Evolutionary conservation across 768 basidiomycete species (phyloP).

Genomic region (Termitomyces sp.): DNA sequence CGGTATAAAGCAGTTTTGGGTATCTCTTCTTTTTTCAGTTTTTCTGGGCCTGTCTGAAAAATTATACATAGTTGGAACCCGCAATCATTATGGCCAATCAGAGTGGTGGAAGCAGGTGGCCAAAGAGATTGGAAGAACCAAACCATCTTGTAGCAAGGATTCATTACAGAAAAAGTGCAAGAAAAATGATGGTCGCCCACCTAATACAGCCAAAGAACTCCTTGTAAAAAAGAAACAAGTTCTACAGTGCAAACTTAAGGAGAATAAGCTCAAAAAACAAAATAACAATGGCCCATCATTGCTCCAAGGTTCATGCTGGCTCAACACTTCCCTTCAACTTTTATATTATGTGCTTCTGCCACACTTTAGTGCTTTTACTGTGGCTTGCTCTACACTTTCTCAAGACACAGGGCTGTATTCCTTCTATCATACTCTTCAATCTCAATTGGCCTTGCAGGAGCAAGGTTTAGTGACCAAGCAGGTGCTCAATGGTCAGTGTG

Average conservation of each 20-base stretch:
- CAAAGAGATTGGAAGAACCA: conserved; percentile 16
- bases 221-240: neutral
- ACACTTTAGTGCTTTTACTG: neutral
- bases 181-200: conserved; percentile 21
- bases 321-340: conserved; percentile 1
- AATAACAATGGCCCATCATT: too few species aligned
- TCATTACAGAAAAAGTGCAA: conserved; percentile 9
- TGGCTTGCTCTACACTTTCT: too few species aligned
- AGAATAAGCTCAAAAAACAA: too few species aligned
- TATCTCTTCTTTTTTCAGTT: too few species aligned
- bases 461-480: neutral
- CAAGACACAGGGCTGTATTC: neutral
- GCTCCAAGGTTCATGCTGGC: conserved; percentile 2
- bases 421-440: neutral
- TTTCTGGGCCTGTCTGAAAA: too few species aligned
- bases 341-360: neutral
- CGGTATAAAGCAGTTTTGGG: too few species aligned
- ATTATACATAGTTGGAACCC: too few species aligned
- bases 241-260: too few species aligned
- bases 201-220: conserved; percentile 4
- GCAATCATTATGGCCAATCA: conserved; percentile 18
- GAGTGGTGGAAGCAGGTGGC: conserved; percentile 22
- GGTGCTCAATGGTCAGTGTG: neutral
- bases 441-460: neutral
- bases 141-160: conserved; percentile 12